Evolutionary conservation across 805 yeast species (phyloP).

Genomic region (Candida coleopterorum): DNA sequence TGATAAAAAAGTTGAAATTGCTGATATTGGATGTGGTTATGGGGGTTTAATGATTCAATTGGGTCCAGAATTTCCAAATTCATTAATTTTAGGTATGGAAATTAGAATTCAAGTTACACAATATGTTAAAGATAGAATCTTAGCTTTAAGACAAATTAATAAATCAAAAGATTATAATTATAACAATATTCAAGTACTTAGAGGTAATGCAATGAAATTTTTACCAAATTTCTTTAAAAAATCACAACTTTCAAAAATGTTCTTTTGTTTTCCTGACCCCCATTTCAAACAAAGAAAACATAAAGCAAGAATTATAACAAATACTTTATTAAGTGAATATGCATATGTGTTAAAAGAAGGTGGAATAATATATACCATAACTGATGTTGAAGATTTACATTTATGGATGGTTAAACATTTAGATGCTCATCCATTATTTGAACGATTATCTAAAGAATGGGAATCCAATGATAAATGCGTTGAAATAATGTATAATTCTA

Average conservation of each 20-base stretch:
- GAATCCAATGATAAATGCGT: constrained; percentile 80
- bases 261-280: constrained; percentile 99
- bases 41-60: constrained; percentile 85
- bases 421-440: constrained; percentile 87
- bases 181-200: constrained; percentile 81
- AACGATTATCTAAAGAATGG: constrained; percentile 74
- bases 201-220: constrained; percentile 98
- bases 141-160: constrained; percentile 70
- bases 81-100: constrained; percentile 88
- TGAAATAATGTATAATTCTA: constrained; percentile 79
- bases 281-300: constrained; percentile 97
- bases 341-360: constrained; percentile 85
- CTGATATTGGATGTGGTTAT: constrained; percentile 97
- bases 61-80: constrained; percentile 71
- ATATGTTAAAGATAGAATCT: constrained; percentile 91
- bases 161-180: constrained; percentile 38
- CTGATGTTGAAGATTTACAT: constrained; percentile 91
- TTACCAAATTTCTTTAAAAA: constrained; percentile 87
- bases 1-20: constrained; percentile 64
- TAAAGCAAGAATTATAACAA: constrained; percentile 92
- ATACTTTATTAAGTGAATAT: constrained; percentile 83
- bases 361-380: constrained; percentile 88
- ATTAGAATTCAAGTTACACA: constrained; percentile 96
- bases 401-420: constrained; percentile 94
- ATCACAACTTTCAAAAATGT: constrained; percentile 82